Percentiles rank a stretch among this genome's conserved stretches.
phyloP scores from a whole-genome alignment of 2,329 filamentous ascomycete species.

The Phialemonium atrogriseum region DNA sequence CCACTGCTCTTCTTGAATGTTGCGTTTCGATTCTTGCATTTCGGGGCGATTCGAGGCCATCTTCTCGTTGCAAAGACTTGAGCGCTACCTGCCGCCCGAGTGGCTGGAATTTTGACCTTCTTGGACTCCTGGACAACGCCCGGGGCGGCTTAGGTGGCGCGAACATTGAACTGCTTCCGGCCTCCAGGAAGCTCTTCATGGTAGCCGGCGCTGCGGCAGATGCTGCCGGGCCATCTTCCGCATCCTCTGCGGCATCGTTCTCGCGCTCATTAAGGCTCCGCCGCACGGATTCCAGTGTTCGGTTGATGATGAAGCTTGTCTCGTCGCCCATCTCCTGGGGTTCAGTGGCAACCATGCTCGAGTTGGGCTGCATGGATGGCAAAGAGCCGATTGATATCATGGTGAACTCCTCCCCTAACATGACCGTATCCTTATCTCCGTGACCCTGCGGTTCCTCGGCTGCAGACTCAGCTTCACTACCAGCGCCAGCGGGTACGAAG shows the following conservation, averaged over 20 bases:
- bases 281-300: constrained; percentile 42
- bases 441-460: constrained; percentile 36
- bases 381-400: constrained; percentile 51
- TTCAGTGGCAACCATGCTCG: constrained; percentile 23
- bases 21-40: constrained; percentile 5
- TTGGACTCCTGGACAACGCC: constrained; percentile 7
- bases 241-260: constrained; percentile 6
- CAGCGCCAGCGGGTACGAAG: constrained; percentile 11
- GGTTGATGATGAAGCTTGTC: constrained; percentile 48
- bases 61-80: constrained; percentile 12
- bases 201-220: not conserved
- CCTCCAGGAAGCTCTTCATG: not conserved
- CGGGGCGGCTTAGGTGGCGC: constrained; percentile 7
- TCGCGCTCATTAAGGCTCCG: constrained; percentile 16
- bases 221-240: constrained; percentile 4
- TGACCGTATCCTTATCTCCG: constrained; percentile 13
- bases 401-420: constrained; percentile 43
- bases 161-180: constrained; percentile 3
- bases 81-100: constrained; percentile 15
- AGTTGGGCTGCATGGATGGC: constrained; percentile 37
- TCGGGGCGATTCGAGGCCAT: constrained; percentile 4
- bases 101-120: constrained; percentile 10
- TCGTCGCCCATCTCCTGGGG: constrained; percentile 44
- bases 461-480: constrained; percentile 19
- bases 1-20: constrained; percentile 7